Base-by-base conservation (phyloP, 2,329 filamentous ascomycete genomes). In the Atkinsonella hypoxylon region DNA sequence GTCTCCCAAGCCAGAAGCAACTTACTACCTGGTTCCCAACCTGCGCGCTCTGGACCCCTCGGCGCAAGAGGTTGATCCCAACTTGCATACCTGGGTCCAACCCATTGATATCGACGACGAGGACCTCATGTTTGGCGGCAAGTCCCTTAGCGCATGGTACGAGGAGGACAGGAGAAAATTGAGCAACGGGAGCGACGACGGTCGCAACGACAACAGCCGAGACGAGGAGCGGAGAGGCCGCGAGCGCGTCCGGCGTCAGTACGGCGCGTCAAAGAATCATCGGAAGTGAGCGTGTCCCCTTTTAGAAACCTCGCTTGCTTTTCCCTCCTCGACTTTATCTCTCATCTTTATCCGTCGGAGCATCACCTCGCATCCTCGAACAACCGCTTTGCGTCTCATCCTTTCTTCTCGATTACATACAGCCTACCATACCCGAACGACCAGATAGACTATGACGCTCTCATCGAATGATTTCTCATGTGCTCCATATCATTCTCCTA, bases 61-160 rank as follows among this genome's bases (percentile, higher is more conserved):
- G 41, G 61, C 64, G 10, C 54, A 58, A 43, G 64, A 69, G 55
- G 57, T 67, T 53, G 67, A 69, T 51, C 55, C 58, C 53, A 52
- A 56, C 50, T 59, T 64, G 41, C 62, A 66, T 53, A 54, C 64
- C 44, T 80, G 76, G 77, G 71, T 77, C 55, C 69, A 74, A 49
- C 71, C 74, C 34, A 80, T 74, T 46, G 67, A 77, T 53, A 81
- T 81, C 57, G 77, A 81, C 51, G 78, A 81, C 59, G 77, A 80
- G 51, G 78, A 81, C 55, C 67, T 81, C 38, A 79, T 72, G 62
- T 81, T 81, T 57, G 76, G 77, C 51, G 78, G 78, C 58, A 81
- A 81, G 70, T 70, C 76, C 39, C 63, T 81, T 41, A 77, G 76
- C 61, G 66, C 72, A 15, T 80, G 77, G 77, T 78, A 81, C 61